phyloP scores from a whole-genome alignment of 805 yeast genomes.

The Kockiozyma suomiensis region DNA sequence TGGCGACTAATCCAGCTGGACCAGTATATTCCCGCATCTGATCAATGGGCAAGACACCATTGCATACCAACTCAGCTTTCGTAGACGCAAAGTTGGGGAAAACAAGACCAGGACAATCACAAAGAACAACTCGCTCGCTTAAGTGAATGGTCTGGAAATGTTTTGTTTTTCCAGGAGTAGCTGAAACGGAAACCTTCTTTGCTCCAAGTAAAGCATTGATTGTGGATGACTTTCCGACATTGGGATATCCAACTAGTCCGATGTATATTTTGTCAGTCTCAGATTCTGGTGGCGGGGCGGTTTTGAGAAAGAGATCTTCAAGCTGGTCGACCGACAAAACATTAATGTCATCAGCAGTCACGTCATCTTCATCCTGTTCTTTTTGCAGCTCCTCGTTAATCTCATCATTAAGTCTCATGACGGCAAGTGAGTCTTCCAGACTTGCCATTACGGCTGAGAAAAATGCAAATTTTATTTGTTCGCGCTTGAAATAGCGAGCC shows the following conservation, averaged over 20 bases:
- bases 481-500: slow-evolving; percentile 77
- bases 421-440: slow-evolving; percentile 25
- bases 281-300: slow-evolving; percentile 62
- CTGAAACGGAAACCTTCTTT: slow-evolving; percentile 95
- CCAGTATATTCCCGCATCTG: slow-evolving; percentile 91
- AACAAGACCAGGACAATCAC: slow-evolving; percentile 99
- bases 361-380: slow-evolving; percentile 29
- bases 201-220: slow-evolving; percentile 96
- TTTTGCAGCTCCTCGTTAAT: slow-evolving; percentile 39
- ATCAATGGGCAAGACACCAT: slow-evolving; percentile 98
- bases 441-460: slow-evolving; percentile 85
- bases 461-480: slow-evolving; percentile 80
- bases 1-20: slow-evolving; percentile 81
- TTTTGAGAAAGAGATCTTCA: slow-evolving; percentile 72
- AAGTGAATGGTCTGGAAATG: slow-evolving; percentile 95
- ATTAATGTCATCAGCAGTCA: slow-evolving; percentile 52
- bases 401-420: slow-evolving; percentile 35
- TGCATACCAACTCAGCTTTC: slow-evolving; percentile 94
- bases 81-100: slow-evolving; percentile 97
- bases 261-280: slow-evolving; percentile 47
- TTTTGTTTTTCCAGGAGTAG: slow-evolving; percentile 98
- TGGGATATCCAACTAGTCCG: slow-evolving; percentile 97
- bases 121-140: slow-evolving; percentile 77
- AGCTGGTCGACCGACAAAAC: slow-evolving; percentile 82
- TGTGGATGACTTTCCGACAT: slow-evolving; percentile 96